phyloP scores from a whole-genome alignment of 2,329 filamentous ascomycete species.

The Colletotrichum sp. region DNA sequence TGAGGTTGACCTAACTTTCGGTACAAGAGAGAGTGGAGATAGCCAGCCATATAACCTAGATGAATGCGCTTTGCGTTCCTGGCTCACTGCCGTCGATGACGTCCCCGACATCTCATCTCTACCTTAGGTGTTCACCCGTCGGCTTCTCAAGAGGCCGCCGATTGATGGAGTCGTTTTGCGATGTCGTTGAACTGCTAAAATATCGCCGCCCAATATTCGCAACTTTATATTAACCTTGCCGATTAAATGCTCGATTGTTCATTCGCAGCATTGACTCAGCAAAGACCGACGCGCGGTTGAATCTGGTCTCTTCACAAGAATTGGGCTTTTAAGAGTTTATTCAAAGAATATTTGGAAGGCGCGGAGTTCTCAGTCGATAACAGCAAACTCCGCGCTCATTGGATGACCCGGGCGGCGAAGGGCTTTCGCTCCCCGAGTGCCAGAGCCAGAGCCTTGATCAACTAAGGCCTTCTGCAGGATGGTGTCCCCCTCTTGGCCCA shows the following conservation, averaged over 20 bases:
- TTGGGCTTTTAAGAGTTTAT: neutral
- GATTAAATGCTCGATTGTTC: neutral
- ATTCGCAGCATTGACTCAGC: neutral
- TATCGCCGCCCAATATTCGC: neutral
- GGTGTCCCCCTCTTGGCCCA: neutral
- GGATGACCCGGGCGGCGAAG: neutral
- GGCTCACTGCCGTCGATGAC: neutral
- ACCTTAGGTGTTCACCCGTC: too few relatives aligned
- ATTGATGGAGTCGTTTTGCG: neutral
- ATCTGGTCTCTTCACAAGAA: neutral
- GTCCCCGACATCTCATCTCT: neutral
- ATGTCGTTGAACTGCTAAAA: neutral
- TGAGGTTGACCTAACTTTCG: neutral
- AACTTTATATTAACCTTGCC: neutral
- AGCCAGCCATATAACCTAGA: neutral
- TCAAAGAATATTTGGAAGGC: neutral
- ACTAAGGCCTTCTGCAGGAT: neutral
- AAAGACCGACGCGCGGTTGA: neutral
- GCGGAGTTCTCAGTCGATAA: neutral
- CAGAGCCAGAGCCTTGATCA: neutral
- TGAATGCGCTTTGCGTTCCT: neutral
- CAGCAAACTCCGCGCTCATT: neutral
- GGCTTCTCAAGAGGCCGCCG: accelerated
- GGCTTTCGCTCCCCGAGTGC: neutral
- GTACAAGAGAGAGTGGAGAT: neutral